Evolutionary conservation across 192 early-diverging fungal species (phyloP), one percentile per base, ranked within the genome.

Genomic region (Entophlyctis luteolus): DNA sequence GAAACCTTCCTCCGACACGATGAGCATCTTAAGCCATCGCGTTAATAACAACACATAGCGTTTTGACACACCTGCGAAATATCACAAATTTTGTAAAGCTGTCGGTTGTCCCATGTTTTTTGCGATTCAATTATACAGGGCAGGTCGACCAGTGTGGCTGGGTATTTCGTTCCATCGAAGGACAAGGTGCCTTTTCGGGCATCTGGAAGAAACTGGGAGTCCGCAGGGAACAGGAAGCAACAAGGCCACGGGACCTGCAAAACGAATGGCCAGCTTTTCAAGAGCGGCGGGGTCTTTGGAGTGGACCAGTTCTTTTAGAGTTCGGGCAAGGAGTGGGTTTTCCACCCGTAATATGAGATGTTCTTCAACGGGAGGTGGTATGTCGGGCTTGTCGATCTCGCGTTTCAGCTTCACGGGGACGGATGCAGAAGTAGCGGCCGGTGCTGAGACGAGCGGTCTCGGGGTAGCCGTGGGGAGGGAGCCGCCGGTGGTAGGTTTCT

Each of bases 91-190:
- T 94, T 94, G 72, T 89, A 93, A 34, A 91, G 80, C 65, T 93
- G 91, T 59, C 91, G 90, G 62, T 87, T 86, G 60, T 94, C 90
- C 8, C 91, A 73, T 0, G 90, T 93, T 69, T 93, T 94, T 65
- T 91, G 89, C 1, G 91, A 85, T 67, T 94, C 92, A 32, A 91
- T 84, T 57, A 94, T 90, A 18, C 85, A 88, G 10, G 92, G 92
- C 33, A 94, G 68, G 70, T 94, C 92, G 2, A 92, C 88, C 6
- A 94, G 81, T 33, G 79, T 87, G n/a, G 85, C 81, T 14, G 77
- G 65, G 42, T 87, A 89, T 20, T 75, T 74, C 10, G 75, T 39
- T 8, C 75, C 76, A n/a, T 81, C 77, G 37, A 87, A 78, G 5
- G 52, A 68, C 31, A 92, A 84, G 18, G 72, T 75, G 45, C 84